phyloP scores from a whole-genome alignment of 2,329 filamentous ascomycete species.

The Penicillium expansum region DNA sequence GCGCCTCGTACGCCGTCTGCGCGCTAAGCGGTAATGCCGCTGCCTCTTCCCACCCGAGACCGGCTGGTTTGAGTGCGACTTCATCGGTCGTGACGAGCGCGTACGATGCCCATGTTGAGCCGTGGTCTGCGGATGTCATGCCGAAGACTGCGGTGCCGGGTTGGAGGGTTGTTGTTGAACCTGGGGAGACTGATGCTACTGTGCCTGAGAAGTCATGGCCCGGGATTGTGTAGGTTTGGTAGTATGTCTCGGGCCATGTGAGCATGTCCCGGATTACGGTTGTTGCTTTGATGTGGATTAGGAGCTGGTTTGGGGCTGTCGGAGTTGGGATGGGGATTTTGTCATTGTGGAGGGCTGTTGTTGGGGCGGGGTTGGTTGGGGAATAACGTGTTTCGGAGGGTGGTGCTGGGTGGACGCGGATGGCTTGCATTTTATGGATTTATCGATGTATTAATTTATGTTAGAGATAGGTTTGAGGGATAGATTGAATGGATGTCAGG shows the following conservation, averaged over 20 bases:
- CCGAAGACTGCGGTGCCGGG: constrained; percentile 32
- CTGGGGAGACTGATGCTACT: constrained; percentile 9
- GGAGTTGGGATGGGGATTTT: constrained; percentile 21
- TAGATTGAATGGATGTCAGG: not conserved
- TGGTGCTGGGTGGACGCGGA: constrained; percentile 23
- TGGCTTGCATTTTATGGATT: constrained; percentile 20
- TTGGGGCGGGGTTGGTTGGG: constrained; percentile 29
- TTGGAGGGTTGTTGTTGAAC: constrained; percentile 11
- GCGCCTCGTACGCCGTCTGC: constrained; percentile 33
- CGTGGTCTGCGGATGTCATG: constrained; percentile 23
- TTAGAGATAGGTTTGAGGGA: not conserved
- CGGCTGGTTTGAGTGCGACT: constrained; percentile 23
- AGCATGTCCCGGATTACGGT: constrained; percentile 26
- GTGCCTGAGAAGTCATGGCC: constrained; percentile 26
- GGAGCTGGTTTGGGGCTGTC: constrained; percentile 16
- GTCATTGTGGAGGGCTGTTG: constrained; percentile 22
- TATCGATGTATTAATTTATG: not conserved
- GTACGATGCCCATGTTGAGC: constrained; percentile 30
- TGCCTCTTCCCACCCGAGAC: constrained; percentile 21
- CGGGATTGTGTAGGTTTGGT: constrained; percentile 14
- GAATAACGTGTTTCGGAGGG: constrained; percentile 14
- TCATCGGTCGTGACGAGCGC: constrained; percentile 22
- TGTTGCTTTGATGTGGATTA: constrained; percentile 24
- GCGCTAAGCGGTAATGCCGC: constrained; percentile 31
- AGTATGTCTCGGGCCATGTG: constrained; percentile 32